A percentile compares a stretch with the other conserved stretches of the same genome.
phyloP scores from a whole-genome alignment of 768 basidiomycete genomes.

The Amanita subjunquillea region DNA sequence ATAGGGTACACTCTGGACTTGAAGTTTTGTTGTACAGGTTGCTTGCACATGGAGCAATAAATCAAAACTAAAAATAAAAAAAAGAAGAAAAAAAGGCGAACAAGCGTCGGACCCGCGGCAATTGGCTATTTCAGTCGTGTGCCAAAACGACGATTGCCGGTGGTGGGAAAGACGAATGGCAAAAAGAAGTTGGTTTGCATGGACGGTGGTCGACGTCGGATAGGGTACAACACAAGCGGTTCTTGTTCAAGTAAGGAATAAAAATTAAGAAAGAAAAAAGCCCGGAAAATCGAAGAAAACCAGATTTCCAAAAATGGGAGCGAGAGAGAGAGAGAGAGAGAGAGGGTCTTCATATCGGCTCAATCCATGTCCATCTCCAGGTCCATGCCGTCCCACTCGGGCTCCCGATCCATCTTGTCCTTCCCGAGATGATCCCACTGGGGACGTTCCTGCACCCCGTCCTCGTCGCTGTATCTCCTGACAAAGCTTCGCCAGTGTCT shows the following conservation, averaged over 20 bases:
- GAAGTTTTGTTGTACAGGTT: neutral
- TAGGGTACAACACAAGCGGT: no score
- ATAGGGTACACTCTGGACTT: neutral
- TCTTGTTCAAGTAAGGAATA: no score
- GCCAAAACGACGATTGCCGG: neutral
- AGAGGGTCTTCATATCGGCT: neutral
- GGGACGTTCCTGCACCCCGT: slow-evolving; percentile 17
- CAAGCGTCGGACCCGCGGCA: no score
- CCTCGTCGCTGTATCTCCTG: slow-evolving; percentile 19
- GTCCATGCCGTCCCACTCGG: slow-evolving; percentile 49
- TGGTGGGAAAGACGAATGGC: neutral
- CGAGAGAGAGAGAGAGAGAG: no score
- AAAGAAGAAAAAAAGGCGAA: neutral
- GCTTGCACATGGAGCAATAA: neutral
- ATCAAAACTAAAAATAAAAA: neutral
- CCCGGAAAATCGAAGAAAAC: neutral
- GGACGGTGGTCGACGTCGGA: no score
- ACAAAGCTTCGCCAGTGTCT: neutral
- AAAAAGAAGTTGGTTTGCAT: no score
- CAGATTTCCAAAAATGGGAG: neutral
- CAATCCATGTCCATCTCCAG: slow-evolving; percentile 72
- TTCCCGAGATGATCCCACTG: slow-evolving; percentile 21
- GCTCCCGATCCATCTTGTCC: slow-evolving; percentile 16
- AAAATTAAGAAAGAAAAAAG: no score
- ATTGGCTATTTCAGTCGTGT: no score